Evolutionary conservation across 1,139 yeast genomes (phyloP).

Genomic region (Taphrina confusa): DNA sequence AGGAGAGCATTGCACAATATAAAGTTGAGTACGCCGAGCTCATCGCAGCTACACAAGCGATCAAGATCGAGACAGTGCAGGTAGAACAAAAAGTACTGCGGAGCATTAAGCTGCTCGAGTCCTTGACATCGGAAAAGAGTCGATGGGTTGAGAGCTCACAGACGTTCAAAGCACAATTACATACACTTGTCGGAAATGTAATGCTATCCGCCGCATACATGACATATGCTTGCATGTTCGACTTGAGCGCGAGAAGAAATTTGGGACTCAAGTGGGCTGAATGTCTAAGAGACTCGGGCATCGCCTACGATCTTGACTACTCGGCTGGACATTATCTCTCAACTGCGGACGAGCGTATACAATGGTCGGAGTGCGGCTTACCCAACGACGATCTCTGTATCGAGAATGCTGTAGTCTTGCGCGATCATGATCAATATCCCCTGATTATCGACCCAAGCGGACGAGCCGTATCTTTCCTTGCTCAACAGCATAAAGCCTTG

Average conservation of each 20-base stretch:
- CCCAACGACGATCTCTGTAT: slow-evolving; percentile 60
- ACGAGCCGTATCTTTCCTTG: slow-evolving; percentile 51
- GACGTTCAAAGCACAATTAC: slow-evolving; percentile 54
- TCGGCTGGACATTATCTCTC: slow-evolving; percentile 50
- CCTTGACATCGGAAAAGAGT: slow-evolving; percentile 65
- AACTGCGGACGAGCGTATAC: slow-evolving; percentile 50
- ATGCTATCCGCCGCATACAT: slow-evolving; percentile 63
- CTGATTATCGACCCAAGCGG: slow-evolving; percentile 75
- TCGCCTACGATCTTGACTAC: slow-evolving; percentile 51
- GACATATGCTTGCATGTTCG: slow-evolving; percentile 63
- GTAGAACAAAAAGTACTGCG: slow-evolving; percentile 66
- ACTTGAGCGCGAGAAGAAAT: slow-evolving; percentile 55
- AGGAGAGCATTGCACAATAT: slow-evolving; percentile 65
- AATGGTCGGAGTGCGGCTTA: slow-evolving; percentile 60
- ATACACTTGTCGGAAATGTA: slow-evolving; percentile 63
- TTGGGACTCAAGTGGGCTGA: slow-evolving; percentile 52
- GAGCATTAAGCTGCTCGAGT: slow-evolving; percentile 64
- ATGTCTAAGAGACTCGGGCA: slow-evolving; percentile 48
- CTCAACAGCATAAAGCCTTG: slow-evolving; percentile 44
- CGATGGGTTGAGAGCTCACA: slow-evolving; percentile 70
- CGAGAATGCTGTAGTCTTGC: slow-evolving; percentile 64
- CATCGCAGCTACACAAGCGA: slow-evolving; percentile 74
- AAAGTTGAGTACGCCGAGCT: slow-evolving; percentile 68
- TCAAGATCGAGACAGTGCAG: slow-evolving; percentile 66
- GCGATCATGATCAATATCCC: slow-evolving; percentile 52